These are phyloP conservation scores for Acephala macrosclerotiorum DNA, from an alignment of 2,329 filamentous ascomycete species.

Conservation along the genomic window DNA sequence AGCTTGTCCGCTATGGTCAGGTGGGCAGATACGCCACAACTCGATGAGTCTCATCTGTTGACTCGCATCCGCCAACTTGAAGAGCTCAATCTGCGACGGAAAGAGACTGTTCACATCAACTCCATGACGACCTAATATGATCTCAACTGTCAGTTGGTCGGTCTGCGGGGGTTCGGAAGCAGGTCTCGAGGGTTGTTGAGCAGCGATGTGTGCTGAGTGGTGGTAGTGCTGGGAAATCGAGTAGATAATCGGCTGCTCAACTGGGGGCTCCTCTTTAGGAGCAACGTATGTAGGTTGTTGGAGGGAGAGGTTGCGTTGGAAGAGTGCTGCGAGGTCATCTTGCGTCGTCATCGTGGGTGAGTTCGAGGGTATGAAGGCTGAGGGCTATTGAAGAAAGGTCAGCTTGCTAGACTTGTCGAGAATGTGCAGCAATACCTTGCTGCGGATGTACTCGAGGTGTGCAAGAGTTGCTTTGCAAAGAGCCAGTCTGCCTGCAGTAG, in stretches of 20 bases:
- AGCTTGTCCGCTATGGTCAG: conserved; percentile 62
- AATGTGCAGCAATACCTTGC: conserved; percentile 42
- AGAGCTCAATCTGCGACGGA: conserved; percentile 78
- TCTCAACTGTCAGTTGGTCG: conserved; percentile 59
- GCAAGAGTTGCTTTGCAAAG: conserved; percentile 38
- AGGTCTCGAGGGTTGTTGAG: conserved; percentile 53
- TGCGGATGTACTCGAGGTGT: conserved; percentile 36
- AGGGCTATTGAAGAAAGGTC: conserved; percentile 36
- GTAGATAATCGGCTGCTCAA: conserved; percentile 66
- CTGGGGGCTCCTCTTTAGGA: conserved; percentile 44
- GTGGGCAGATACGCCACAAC: conserved; percentile 84
- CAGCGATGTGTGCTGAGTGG: conserved; percentile 73
- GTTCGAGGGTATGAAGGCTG: conserved; percentile 47
- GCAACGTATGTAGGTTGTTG: conserved; percentile 43
- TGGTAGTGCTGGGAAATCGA: conserved; percentile 84
- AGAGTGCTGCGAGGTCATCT: conserved; percentile 83
- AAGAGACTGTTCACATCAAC: conserved; percentile 76
- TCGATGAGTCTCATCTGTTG: conserved; percentile 81
- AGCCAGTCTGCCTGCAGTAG: conserved; percentile 31
- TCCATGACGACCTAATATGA: conserved; percentile 68
- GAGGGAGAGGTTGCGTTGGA: conserved; percentile 78
- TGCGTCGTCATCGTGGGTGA: conserved; percentile 68
- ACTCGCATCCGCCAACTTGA: conserved; percentile 74
- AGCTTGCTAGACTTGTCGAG: conserved; percentile 30
- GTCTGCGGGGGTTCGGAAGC: conserved; percentile 59